These are phyloP conservation scores for Buddleja alternifolia DNA, from an alignment of 257 asterid genomes.

Conservation along the genomic window DNA sequence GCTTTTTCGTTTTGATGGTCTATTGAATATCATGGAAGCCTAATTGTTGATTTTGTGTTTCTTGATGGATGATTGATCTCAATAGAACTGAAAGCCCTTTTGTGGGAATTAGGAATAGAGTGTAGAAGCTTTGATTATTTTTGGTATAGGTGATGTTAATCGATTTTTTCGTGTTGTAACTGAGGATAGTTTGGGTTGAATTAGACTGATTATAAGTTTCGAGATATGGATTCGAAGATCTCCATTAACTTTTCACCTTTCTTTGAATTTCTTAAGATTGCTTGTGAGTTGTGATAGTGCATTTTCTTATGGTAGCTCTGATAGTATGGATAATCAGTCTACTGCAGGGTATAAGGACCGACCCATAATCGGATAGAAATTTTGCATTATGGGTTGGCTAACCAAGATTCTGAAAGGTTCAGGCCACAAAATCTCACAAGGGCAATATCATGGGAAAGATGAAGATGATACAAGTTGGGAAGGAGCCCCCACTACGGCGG, in stretches of 20 bases:
- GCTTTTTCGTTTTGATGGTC: slow-evolving; percentile 18
- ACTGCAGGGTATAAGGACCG: slow-evolving; percentile 41
- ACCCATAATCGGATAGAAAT: slow-evolving; percentile 28
- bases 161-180: neutral
- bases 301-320: slow-evolving; percentile 15
- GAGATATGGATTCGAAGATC: slow-evolving; percentile 9
- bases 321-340: slow-evolving; percentile 21
- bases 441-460: slow-evolving; percentile 74
- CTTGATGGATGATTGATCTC: slow-evolving; percentile 18
- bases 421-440: slow-evolving; percentile 62
- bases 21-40: slow-evolving; percentile 11
- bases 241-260: neutral
- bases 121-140: slow-evolving; percentile 10
- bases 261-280: neutral
- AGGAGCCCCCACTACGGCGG: slow-evolving; percentile 61
- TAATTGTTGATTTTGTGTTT: slow-evolving; percentile 2
- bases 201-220: slow-evolving; percentile 7
- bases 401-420: slow-evolving; percentile 83
- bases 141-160: slow-evolving; percentile 13
- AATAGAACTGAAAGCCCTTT: slow-evolving; percentile 17
- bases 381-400: slow-evolving; percentile 75
- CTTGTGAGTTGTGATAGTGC: neutral
- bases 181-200: neutral
- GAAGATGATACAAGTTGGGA: slow-evolving; percentile 70
- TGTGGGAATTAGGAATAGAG: slow-evolving; percentile 19